A percentile compares a stretch with the other conserved stretches of the same genome.
Conservation (phyloP, 2,329 filamentous ascomycete species). For the Fusarium bactridioides region DNA sequence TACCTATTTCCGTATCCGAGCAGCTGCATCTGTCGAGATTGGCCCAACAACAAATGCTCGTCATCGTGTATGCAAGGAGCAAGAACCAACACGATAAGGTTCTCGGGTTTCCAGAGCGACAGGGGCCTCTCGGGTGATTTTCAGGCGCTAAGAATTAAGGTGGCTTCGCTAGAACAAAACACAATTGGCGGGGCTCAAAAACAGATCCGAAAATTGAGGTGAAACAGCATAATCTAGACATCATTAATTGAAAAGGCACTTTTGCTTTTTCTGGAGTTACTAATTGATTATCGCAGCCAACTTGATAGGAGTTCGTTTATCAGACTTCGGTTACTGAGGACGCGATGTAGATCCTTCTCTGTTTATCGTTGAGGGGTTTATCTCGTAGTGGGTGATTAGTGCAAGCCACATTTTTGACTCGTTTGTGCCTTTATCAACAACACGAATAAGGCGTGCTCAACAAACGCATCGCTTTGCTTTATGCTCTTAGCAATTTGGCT, state of each 20-base stretch:
- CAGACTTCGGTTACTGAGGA: not conserved
- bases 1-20: too few species aligned
- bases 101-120: slow-evolving; percentile 21
- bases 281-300: fast-evolving
- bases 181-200: not conserved
- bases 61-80: slow-evolving; percentile 14
- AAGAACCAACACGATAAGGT: not conserved
- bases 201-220: not conserved
- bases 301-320: fast-evolving
- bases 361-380: not conserved
- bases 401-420: not conserved
- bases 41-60: slow-evolving; percentile 5
- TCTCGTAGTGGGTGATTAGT: not conserved
- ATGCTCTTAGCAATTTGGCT: fast-evolving
- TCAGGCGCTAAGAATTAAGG: not conserved
- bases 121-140: not conserved
- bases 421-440: too few species aligned
- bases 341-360: fast-evolving
- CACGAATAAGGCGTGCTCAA: not conserved
- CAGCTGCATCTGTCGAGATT: not conserved
- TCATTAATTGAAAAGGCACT: not conserved
- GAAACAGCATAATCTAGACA: not conserved
- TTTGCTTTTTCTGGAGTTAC: fast-evolving
- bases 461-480: not conserved
- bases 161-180: not conserved